Conservation (phyloP, 2,329 filamentous ascomycete genomes). For the Stenocarpella maydis region DNA sequence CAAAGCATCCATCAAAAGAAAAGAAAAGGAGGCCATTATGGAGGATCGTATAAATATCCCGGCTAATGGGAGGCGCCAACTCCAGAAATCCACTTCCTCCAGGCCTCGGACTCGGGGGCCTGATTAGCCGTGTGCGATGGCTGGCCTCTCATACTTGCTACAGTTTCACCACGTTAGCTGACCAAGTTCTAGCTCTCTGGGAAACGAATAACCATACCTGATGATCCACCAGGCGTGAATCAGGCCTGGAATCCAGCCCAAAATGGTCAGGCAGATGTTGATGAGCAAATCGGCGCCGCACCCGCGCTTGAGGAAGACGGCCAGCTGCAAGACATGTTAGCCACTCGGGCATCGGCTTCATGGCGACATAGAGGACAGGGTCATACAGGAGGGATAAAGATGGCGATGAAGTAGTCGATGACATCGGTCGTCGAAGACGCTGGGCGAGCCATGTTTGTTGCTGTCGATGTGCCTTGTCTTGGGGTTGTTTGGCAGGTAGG, state of each 20-base stretch:
- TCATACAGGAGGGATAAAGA: constrained; percentile 34
- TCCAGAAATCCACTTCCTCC: neutral
- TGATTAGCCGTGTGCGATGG: neutral
- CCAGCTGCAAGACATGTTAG: constrained; percentile 15
- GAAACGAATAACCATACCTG: neutral
- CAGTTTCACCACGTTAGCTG: neutral
- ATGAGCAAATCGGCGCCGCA: constrained; percentile 29
- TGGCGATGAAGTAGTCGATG: constrained; percentile 35
- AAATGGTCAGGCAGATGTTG: constrained; percentile 34
- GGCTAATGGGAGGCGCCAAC: neutral
- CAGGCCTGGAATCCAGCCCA: constrained; percentile 34
- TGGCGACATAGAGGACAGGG: neutral
- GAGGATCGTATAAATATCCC: neutral
- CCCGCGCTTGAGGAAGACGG: constrained; percentile 33
- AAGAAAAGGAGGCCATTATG: neutral
- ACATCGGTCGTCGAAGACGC: constrained; percentile 34
- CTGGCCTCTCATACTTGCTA: constrained; percentile 18
- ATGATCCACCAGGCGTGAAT: constrained; percentile 36
- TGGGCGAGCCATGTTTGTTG: constrained; percentile 30
- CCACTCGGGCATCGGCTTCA: neutral
- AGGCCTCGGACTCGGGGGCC: neutral
- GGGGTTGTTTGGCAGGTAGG: neutral
- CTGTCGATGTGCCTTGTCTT: neutral
- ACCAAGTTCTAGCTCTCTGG: too few species aligned
- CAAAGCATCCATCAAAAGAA: neutral